Base-by-base conservation (phyloP, 2,329 filamentous ascomycete species). In the Botryotinia narcissicola region DNA sequence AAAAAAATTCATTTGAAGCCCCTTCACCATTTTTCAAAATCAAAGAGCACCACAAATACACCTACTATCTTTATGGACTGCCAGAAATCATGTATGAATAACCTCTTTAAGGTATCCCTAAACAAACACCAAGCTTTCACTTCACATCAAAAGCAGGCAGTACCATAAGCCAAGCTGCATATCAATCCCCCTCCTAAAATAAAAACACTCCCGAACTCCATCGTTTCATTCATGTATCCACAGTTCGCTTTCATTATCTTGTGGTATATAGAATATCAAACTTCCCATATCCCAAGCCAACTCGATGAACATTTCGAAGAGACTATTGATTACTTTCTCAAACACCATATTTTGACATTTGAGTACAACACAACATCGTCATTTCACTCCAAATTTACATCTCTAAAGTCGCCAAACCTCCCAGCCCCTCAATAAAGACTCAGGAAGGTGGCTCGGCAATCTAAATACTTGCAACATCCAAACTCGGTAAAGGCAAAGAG, bases 161-260 rank as follows among this genome's bases (percentile, higher is more conserved):
- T 7, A 14, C 22, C 3, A 4, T 22, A 51, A 16, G 25, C 9
- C 29, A 66, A 35, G 4, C 63, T 37, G 29, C 63, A 48, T 18
- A 20, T 25, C 37, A 42, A 44, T 6, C 5, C 8, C 18, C 22
- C 9, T 8, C 22, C 25, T 22, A 32, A 54, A 42, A 22, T 10
- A 29, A 68, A 68, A 42, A 54, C 48, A n/a, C 8, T n/a, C 5
- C 35, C 48, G 57, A 57, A 68, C 64, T 8, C 64, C 1, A 3
- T 42, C 64, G 48, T 68, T 68, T 68, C 64, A 29, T 68, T 68
- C 64, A 68, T 68, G 46, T 42, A 57, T 32, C 35, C 25, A 22
- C 48, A 40, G 35, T 68, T 68, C 64, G 64, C 64, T 68, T 68
- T 57, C 64, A 68, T 68, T 48, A 22, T 68, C 64, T 57, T 3